These are phyloP conservation scores for Ophiostoma tasmaniense DNA, from an alignment of 2,329 filamentous ascomycete species.

Conservation along the genomic window DNA sequence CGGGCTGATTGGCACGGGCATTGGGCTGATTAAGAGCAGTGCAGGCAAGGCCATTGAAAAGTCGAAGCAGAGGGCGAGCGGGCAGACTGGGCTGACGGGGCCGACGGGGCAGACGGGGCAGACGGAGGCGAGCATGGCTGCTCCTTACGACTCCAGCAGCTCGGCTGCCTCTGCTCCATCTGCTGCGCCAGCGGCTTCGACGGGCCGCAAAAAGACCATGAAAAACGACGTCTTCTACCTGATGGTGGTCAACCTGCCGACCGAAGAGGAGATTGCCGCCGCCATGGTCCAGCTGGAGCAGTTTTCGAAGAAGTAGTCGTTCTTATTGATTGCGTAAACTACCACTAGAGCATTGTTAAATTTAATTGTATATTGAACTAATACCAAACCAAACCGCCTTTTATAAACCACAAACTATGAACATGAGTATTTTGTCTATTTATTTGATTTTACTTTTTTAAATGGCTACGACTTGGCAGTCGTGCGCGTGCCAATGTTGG, in stretches of 20 bases:
- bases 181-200: not conserved
- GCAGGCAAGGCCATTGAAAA: not conserved
- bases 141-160: too few relatives aligned
- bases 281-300: not conserved
- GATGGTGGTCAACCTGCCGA: not conserved
- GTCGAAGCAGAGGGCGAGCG: not conserved
- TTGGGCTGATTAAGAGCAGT: not conserved
- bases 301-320: not conserved
- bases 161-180: too few relatives aligned
- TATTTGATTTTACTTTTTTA: not conserved
- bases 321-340: too few relatives aligned
- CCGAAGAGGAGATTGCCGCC: not conserved
- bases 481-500: slow-evolving; percentile 7
- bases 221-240: not conserved
- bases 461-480: not conserved
- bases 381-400: not conserved
- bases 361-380: not conserved
- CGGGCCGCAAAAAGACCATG: not conserved
- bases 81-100: too few relatives aligned
- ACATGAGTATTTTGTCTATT: not conserved
- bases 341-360: not conserved
- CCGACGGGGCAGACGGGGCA: too few relatives aligned
- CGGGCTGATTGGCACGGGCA: not conserved
- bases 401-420: not conserved
- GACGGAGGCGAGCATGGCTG: too few relatives aligned